These are phyloP conservation scores for Syncephalastrum contaminatum DNA, from an alignment of 371 early-diverging fungal species.

Conservation along the genomic window DNA sequence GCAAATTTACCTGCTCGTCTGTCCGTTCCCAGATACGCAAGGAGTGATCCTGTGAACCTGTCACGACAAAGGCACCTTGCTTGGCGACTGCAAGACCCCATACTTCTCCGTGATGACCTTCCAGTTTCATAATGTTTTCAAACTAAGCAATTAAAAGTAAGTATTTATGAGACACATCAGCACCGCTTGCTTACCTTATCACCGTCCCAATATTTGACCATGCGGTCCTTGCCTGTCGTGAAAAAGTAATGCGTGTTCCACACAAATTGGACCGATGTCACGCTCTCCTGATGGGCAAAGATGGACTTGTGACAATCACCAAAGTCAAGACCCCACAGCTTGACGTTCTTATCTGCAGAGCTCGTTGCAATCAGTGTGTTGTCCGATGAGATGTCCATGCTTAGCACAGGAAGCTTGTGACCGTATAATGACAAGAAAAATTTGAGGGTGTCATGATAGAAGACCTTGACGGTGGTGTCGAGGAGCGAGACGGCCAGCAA, in stretches of 20 bases:
- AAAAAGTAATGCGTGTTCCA: constrained; percentile 95
- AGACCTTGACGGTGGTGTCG: constrained; percentile 95
- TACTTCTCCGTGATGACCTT: constrained; percentile 90
- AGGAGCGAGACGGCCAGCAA: constrained; percentile 88
- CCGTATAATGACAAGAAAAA: constrained; percentile 96
- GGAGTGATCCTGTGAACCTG: constrained; percentile 90
- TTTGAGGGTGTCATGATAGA: constrained; percentile 93
- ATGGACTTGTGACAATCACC: constrained; percentile 97
- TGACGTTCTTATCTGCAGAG: constrained; percentile 95
- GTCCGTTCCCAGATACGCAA: constrained; percentile 94
- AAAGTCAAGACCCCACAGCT: constrained; percentile 98
- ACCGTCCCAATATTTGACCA: constrained; percentile 96
- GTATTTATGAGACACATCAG: not conserved
- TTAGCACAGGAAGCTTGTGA: constrained; percentile 93
- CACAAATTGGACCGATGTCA: constrained; percentile 86
- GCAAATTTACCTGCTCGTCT: constrained; percentile 81
- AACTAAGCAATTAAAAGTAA: constrained; percentile 47
- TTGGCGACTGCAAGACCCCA: constrained; percentile 90
- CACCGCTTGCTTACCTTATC: constrained; percentile 68
- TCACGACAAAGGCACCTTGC: constrained; percentile 82
- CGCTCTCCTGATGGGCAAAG: constrained; percentile 91
- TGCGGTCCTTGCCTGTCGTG: constrained; percentile 83
- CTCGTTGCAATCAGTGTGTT: constrained; percentile 85
- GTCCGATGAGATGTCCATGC: constrained; percentile 96
- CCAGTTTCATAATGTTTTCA: constrained; percentile 90